phyloP scores from a whole-genome alignment of 345 rosid species.

The Salix viminalis region DNA sequence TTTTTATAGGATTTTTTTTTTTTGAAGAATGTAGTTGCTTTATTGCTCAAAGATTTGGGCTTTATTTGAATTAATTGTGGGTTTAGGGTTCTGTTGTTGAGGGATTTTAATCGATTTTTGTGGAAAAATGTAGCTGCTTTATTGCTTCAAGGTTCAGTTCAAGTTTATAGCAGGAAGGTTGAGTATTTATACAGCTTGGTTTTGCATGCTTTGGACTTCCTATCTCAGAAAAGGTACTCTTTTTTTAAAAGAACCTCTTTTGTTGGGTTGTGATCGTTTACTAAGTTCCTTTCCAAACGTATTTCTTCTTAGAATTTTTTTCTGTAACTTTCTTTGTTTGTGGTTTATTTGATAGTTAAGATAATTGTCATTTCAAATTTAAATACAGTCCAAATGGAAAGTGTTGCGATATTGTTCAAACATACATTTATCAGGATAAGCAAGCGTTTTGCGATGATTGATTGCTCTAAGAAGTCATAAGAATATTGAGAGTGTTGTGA shows the following conservation, averaged over 20 bases:
- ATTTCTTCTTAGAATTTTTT: background rate
- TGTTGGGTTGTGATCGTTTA: background rate
- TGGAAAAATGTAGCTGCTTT: slow-evolving; percentile 73
- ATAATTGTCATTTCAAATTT: background rate
- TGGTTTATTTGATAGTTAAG: background rate
- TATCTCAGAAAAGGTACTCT: slow-evolving; percentile 68
- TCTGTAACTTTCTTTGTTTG: background rate
- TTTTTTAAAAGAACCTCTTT: background rate
- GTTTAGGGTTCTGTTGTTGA: slow-evolving; percentile 3
- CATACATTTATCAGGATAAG: background rate
- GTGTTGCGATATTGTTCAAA: background rate
- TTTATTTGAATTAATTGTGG: background rate
- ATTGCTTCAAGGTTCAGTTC: slow-evolving; percentile 95
- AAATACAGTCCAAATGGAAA: background rate
- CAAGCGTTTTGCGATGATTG: background rate
- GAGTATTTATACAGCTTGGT: slow-evolving; percentile 91
- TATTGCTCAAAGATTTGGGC: background rate
- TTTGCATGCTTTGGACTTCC: slow-evolving; percentile 87
- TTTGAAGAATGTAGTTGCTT: background rate
- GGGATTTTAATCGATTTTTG: background rate
- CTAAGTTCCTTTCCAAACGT: background rate
- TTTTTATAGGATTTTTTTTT: background rate
- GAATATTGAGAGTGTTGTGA: background rate
- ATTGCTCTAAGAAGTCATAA: background rate
- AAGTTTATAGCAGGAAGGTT: slow-evolving; percentile 94